Evolutionary conservation across 768 basidiomycete genomes (phyloP), one percentile per base, ranked within the genome.

Genomic region (Myochromella boudieri): DNA sequence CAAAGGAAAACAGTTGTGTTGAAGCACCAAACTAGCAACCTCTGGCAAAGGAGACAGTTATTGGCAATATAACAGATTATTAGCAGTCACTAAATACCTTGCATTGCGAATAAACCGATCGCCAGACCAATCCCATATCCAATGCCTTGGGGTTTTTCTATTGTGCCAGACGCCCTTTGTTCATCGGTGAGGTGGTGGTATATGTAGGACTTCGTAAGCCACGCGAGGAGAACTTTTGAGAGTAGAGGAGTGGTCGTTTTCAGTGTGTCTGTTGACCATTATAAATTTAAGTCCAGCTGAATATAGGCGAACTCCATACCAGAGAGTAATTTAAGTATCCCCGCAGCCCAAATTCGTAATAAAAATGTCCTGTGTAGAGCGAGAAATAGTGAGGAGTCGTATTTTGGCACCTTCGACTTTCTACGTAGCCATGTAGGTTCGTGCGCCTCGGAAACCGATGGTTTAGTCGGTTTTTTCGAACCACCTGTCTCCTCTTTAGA

Each of bases 111-210:
- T 14, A 80, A 53, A 6, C 65, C 79, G 29, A 78, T 61, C 3
- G 71, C 78, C 4, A 80, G 53, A 2, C 79, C 80, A 39, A 81
- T 72, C 0, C 79, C 79, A 55, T 75, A 76, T 1, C 78, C 79
- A 14, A 81, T 66, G 3, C 70, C 69, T 25, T 59, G 62, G 2
- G 78, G 77, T 46, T 65, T 41, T 1, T 51, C 15, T 7, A 71
- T 37, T 6, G 59, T 61, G 3, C 59, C 44, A 7, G 58, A 48
- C 1, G 55, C 62, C 24, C 60, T 61, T 41, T 70, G 53, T 21
- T 58, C 64, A 2, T 67, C 61, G 4, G 58, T 52, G n/a, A 65
- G 63, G 43, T 51, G 66, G 55, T 57, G 60, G 44, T 65, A 72
- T 20, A 53, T 37, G 52, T 71, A 79, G 9, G 72, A 68, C 1